A percentile compares a stretch with the other conserved stretches of the same genome.
Conservation (phyloP, 306 rosid species). For the Sesbania bispinosa region DNA sequence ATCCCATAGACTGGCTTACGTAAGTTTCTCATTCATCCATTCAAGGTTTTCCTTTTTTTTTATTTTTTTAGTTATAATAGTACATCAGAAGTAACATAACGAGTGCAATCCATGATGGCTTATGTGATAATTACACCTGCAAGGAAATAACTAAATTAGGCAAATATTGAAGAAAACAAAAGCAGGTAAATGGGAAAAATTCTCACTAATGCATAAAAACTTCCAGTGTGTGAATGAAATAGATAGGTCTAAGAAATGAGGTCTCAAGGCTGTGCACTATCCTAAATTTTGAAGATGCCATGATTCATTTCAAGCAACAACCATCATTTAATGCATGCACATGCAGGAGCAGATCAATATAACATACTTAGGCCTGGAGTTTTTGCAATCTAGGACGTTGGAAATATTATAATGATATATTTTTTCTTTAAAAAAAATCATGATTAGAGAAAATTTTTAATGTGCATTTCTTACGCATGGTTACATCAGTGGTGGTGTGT, state of each 20-base stretch:
- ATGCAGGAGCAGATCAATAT: background rate
- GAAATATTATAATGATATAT: background rate
- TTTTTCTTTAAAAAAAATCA: background rate
- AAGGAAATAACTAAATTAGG: constrained; percentile 2
- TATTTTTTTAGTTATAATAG: background rate
- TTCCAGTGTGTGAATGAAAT: background rate
- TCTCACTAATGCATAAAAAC: background rate
- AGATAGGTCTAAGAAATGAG: background rate
- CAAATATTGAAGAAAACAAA: constrained; percentile 13
- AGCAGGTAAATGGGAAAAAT: background rate
- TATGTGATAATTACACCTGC: background rate
- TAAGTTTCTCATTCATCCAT: constrained; percentile 41
- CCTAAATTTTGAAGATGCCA: background rate
- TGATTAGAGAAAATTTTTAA: background rate
- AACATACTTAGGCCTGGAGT: background rate
- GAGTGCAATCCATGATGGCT: constrained; percentile 7
- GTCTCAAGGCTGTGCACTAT: background rate
- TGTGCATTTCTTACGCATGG: constrained; percentile 12
- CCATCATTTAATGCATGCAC: background rate
- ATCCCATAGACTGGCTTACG: constrained; percentile 99
- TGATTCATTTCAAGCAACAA: constrained; percentile 1
- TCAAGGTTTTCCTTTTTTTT: constrained; percentile 3
- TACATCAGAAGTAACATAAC: background rate
- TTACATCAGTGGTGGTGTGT: background rate
- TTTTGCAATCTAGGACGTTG: constrained; percentile 2